Conservation (phyloP, 1,284 basidiomycete genomes). For the Coniophora puteana region DNA sequence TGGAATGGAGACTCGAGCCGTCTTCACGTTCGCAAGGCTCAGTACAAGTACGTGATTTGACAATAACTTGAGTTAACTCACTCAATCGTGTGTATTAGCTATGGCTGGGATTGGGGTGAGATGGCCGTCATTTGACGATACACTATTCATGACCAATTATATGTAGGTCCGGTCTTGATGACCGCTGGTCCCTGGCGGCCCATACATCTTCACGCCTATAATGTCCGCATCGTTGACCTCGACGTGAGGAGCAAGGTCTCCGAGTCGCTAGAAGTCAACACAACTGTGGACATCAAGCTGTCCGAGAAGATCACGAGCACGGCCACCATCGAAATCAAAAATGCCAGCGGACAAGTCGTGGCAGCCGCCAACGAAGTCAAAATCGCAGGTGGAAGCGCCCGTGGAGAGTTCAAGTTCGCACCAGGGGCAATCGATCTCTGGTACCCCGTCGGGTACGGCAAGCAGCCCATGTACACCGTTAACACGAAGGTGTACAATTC, state of each 20-base stretch:
- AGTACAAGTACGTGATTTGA: constrained; percentile 63
- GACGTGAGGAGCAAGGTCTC: constrained; percentile 54
- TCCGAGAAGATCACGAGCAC: constrained; percentile 33
- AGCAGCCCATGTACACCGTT: constrained; percentile 72
- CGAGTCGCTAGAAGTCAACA: constrained; percentile 44
- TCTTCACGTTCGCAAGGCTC: constrained; percentile 84
- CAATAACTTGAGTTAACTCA: neutral
- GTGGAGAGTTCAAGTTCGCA: constrained; percentile 48
- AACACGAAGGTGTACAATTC: constrained; percentile 48
- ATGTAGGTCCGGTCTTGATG: constrained; percentile 75
- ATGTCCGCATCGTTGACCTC: constrained; percentile 59
- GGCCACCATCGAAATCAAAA: constrained; percentile 46
- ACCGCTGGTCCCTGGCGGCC: constrained; percentile 80
- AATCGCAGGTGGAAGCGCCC: constrained; percentile 34
- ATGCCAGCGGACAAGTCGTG: constrained; percentile 41
- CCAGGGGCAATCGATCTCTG: constrained; percentile 66
- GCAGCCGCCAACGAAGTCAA: constrained; percentile 33
- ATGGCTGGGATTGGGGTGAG: constrained; percentile 91
- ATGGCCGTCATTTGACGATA: constrained; percentile 34
- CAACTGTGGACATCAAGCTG: constrained; percentile 44
- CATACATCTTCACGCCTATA: constrained; percentile 66
- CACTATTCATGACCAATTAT: constrained; percentile 18
- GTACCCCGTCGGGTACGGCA: constrained; percentile 83
- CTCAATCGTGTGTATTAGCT: constrained; percentile 39
- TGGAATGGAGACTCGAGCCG: constrained; percentile 91